Percentiles rank a stretch among this genome's conserved stretches.
Evolutionary conservation across 2,329 filamentous ascomycete species (phyloP).

Genomic region (Tolypocladium tropicale): DNA sequence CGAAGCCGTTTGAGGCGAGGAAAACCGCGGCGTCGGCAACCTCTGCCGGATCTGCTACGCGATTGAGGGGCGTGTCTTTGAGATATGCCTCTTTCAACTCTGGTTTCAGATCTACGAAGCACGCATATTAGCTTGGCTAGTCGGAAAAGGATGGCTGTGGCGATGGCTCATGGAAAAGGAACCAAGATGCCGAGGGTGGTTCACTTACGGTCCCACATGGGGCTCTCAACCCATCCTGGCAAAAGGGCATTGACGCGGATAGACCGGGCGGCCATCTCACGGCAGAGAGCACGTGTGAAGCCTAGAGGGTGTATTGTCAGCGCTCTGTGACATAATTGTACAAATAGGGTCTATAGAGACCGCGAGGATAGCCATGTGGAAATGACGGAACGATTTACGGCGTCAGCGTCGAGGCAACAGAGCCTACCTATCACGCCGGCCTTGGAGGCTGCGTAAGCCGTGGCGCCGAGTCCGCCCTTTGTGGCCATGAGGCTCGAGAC

Average conservation of each 20-base stretch:
- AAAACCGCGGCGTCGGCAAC: constrained; percentile 77
- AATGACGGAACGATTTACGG: constrained; percentile 3
- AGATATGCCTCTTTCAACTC: constrained; percentile 27
- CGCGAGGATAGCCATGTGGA: constrained; percentile 1
- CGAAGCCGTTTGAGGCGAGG: constrained; percentile 66
- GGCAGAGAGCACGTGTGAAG: constrained; percentile 57
- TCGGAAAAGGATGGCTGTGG: neutral
- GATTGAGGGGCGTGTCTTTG: constrained; percentile 48
- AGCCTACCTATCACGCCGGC: constrained; percentile 61
- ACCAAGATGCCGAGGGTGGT: constrained; percentile 3
- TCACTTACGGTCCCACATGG: constrained; percentile 62
- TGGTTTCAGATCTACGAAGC: constrained; percentile 22
- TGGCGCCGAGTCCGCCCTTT: constrained; percentile 59
- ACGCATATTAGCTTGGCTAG: constrained; percentile 29
- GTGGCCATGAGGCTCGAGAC: constrained; percentile 65
- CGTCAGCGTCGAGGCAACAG: neutral
- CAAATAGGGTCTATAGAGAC: constrained; percentile 2
- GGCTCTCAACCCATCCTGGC: constrained; percentile 73
- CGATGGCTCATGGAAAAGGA: neutral
- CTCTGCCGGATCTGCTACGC: constrained; percentile 60
- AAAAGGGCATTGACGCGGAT: constrained; percentile 73
- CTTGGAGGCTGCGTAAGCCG: constrained; percentile 70
- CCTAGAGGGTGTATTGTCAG: constrained; percentile 29
- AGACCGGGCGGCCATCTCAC: constrained; percentile 47
- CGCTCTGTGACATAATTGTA: constrained; percentile 5